Evolutionary conservation across 2,329 filamentous ascomycete genomes (phyloP), one percentile per base, ranked within the genome.

Genomic region (Exophiala calicioides): DNA sequence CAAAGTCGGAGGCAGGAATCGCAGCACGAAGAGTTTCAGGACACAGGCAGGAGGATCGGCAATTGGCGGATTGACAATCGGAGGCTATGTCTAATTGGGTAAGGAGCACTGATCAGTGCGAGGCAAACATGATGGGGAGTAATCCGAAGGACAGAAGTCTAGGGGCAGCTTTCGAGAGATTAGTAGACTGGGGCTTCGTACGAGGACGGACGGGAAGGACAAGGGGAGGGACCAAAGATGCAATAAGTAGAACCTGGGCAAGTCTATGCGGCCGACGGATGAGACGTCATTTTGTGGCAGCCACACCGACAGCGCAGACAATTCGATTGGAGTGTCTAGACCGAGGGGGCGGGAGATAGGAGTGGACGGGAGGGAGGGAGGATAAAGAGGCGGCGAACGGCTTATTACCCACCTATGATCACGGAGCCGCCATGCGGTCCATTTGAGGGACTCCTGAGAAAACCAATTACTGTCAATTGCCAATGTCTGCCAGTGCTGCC

Each of bases 201-300:
- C 32, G 34, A 13, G 24, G 29, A 27, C 16, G 12, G 13, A 26
- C 23, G 30, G 8, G 18, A 50, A 35, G 37, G 16, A 21, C 32
- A 26, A 23, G 21, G 12, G 13, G 23, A 33, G 29, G 13, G 23
- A 21, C 16, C 20, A 13, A 39, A 52, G 21, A 36, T 23, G 37
- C 37, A 49, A 45, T 48, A 41, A 44, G 30, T 32, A 41, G 21
- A 23, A 13, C 13, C 4, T 4, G 5, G 24, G 37, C 21, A 37
- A 40, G 21, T 19, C 34, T 34, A 36, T 39, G 5, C 37, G 36
- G 30, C 34, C 34, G 21, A 47, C 23, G 18, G 15, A 34, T 10
- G 18, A 32, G 24, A 53, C 46, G 51, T 53, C 51, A 53, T 50
- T 36, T 38, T 46, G 38, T 34, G 44, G 47, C 43, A 44, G 42